phyloP scores from a whole-genome alignment of 2,329 filamentous ascomycete genomes.

The Nothopassalora personata region DNA sequence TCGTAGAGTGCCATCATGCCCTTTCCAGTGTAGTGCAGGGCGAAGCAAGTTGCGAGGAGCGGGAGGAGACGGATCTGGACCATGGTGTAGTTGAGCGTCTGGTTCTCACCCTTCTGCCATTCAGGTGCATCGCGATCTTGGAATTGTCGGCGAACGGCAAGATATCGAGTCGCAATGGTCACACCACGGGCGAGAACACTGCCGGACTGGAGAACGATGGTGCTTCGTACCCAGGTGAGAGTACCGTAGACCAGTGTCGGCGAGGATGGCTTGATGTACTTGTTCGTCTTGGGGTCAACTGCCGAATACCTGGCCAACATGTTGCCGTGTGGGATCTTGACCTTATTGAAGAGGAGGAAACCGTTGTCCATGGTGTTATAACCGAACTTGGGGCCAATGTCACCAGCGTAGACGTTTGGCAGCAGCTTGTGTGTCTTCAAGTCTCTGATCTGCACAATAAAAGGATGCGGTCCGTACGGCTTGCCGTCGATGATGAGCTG shows the following conservation, averaged over 20 bases:
- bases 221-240: slow-evolving; percentile 68
- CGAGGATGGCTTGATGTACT: slow-evolving; percentile 62
- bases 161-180: slow-evolving; percentile 71
- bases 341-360: slow-evolving; percentile 69
- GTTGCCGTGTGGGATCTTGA: slow-evolving; percentile 68
- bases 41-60: slow-evolving; percentile 67
- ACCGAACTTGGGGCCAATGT: slow-evolving; percentile 75
- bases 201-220: slow-evolving; percentile 68
- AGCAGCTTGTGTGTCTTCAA: slow-evolving; percentile 64
- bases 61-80: slow-evolving; percentile 69
- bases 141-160: slow-evolving; percentile 69
- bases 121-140: slow-evolving; percentile 64
- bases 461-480: slow-evolving; percentile 68
- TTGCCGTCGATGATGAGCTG: slow-evolving; percentile 66
- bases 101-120: slow-evolving; percentile 58
- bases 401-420: slow-evolving; percentile 66
- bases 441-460: slow-evolving; percentile 69
- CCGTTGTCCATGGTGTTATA: slow-evolving; percentile 68
- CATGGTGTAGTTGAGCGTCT: slow-evolving; percentile 76
- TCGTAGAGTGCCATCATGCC: slow-evolving; percentile 70
- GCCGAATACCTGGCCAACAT: slow-evolving; percentile 68
- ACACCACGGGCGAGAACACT: slow-evolving; percentile 68
- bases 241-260: slow-evolving; percentile 69
- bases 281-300: slow-evolving; percentile 62
- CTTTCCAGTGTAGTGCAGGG: slow-evolving; percentile 73